phyloP scores from a whole-genome alignment of 768 basidiomycete species.

The Chiua virens region DNA sequence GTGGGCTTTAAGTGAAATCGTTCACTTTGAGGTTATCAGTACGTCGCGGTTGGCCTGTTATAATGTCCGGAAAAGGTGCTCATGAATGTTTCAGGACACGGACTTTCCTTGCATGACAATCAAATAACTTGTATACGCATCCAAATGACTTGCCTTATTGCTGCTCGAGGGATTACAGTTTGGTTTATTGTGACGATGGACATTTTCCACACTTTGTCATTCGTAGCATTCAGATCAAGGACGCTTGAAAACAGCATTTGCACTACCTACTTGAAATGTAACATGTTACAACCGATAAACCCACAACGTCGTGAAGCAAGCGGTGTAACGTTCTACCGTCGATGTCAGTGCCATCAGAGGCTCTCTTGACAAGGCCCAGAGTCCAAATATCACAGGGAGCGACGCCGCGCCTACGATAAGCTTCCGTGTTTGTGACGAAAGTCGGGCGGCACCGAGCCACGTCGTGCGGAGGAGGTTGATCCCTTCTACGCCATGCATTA shows the following conservation, averaged over 20 bases:
- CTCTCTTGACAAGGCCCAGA: conserved; percentile 54
- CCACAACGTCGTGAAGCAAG: conserved; percentile 46
- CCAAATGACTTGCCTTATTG: background rate
- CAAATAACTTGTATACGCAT: background rate
- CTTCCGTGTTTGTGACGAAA: conserved; percentile 22
- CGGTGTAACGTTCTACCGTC: conserved; percentile 48
- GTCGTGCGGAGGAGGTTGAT: conserved; percentile 49
- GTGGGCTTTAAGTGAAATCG: conserved; percentile 36
- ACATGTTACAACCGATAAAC: conserved; percentile 44
- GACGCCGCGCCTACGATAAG: conserved; percentile 37
- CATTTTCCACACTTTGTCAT: background rate
- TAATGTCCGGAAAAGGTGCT: background rate
- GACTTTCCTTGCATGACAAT: background rate
- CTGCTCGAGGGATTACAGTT: background rate
- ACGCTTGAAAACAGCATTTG: background rate
- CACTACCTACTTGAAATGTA: background rate
- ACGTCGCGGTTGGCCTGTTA: background rate
- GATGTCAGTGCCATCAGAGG: conserved; percentile 57
- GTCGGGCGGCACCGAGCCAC: conserved; percentile 30
- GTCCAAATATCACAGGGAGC: conserved; percentile 56
- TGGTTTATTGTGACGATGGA: background rate
- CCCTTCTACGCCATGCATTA: conserved; percentile 67
- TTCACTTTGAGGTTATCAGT: background rate
- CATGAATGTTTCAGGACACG: background rate
- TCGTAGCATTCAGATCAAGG: background rate